phyloP scores from a whole-genome alignment of 768 basidiomycete genomes.

The Tylopilus sp. region DNA sequence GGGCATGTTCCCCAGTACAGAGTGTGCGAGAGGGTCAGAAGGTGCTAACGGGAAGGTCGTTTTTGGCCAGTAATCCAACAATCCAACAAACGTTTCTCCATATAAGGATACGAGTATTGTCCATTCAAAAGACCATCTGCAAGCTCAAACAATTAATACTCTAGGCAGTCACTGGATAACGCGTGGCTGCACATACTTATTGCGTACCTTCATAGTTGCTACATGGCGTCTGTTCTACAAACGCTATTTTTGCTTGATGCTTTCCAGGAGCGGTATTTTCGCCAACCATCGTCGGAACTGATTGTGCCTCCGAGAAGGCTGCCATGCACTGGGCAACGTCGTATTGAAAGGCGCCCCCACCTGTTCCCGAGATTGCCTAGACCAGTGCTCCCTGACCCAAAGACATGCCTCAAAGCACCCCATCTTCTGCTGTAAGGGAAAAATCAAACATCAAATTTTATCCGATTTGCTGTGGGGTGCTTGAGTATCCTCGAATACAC shows the following conservation, averaged over 20 bases:
- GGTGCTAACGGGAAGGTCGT: constrained; percentile 18
- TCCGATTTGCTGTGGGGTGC: constrained; percentile 76
- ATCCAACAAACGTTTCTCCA: constrained; percentile 23
- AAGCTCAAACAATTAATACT: constrained; percentile 92
- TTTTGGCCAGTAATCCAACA: constrained; percentile 5
- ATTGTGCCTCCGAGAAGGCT: constrained; percentile 30
- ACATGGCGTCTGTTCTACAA: constrained; percentile 84
- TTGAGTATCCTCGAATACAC: background rate
- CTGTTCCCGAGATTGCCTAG: constrained; percentile 92
- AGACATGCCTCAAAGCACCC: constrained; percentile 83
- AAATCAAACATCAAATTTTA: constrained; percentile 96
- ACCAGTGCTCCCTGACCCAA: constrained; percentile 87
- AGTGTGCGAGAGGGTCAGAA: constrained; percentile 34
- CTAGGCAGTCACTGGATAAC: constrained; percentile 82
- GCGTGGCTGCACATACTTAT: constrained; percentile 50
- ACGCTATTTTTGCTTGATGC: constrained; percentile 88
- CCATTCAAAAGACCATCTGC: constrained; percentile 92
- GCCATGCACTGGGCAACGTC: constrained; percentile 70
- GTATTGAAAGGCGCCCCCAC: constrained; percentile 27
- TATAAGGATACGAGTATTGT: constrained; percentile 74
- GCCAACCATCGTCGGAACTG: constrained; percentile 15
- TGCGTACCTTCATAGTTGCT: constrained; percentile 59
- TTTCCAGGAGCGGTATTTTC: constrained; percentile 72
- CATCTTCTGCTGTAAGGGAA: constrained; percentile 81
- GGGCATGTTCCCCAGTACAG: constrained; percentile 20